Conservation (phyloP, 305 asterid genomes). For the Solanum hybrid region DNA sequence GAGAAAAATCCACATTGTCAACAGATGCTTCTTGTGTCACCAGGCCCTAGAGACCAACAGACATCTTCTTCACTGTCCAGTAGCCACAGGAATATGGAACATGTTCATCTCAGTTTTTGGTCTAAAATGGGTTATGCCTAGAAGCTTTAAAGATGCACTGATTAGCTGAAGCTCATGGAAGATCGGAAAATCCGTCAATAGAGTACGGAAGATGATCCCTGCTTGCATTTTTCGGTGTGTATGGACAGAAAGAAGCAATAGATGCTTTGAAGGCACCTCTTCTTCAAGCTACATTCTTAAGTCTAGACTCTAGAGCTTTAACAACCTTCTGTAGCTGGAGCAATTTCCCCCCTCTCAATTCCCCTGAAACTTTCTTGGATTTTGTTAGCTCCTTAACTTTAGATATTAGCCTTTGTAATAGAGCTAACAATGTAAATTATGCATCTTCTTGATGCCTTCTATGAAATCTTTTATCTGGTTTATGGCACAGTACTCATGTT, state of each 20-base stretch:
- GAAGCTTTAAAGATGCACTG: background rate
- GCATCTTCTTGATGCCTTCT: background rate
- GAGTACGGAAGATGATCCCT: background rate
- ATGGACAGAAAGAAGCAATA: background rate
- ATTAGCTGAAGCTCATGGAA: background rate
- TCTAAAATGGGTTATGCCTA: background rate
- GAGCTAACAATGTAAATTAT: background rate
- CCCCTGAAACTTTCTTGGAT: background rate
- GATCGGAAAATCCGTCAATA: background rate
- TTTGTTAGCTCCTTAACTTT: background rate
- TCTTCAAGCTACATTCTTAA: background rate
- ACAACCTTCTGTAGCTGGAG: background rate
- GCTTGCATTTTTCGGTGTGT: background rate
- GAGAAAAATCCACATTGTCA: background rate
- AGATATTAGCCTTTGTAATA: background rate
- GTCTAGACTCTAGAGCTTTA: background rate
- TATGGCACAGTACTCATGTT: background rate
- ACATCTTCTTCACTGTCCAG: background rate
- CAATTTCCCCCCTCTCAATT: background rate
- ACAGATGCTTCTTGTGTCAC: background rate
- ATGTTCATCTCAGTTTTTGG: background rate
- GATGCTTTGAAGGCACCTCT: background rate
- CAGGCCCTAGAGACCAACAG: background rate
- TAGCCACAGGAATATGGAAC: background rate
- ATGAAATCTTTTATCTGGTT: background rate